Evolutionary conservation across 371 early-diverging fungal genomes (phyloP).

Genomic region (Syncephalastrum racemosum): DNA sequence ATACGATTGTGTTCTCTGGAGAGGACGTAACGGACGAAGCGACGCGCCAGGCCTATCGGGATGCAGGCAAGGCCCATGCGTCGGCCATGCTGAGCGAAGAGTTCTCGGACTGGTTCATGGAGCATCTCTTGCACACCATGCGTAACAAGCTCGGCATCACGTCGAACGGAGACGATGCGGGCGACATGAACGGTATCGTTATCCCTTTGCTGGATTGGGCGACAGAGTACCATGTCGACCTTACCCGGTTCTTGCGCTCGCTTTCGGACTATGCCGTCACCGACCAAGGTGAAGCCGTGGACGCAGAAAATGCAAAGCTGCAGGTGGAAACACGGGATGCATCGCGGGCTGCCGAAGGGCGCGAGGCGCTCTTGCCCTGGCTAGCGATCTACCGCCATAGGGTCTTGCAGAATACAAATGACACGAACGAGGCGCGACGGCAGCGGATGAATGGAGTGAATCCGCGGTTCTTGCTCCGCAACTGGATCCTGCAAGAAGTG

Average conservation of each 20-base stretch:
- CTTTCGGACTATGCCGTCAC: constrained; percentile 44
- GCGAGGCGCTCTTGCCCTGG: constrained; percentile 39
- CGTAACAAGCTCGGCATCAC: constrained; percentile 54
- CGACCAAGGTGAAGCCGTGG: constrained; percentile 37
- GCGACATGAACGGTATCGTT: constrained; percentile 59
- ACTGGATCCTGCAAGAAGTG: constrained; percentile 73
- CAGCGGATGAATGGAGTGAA: constrained; percentile 60
- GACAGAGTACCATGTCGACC: constrained; percentile 60
- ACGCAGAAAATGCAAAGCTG: constrained; percentile 35
- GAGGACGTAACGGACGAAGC: constrained; percentile 20
- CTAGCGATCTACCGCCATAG: constrained; percentile 52
- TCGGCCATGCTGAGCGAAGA: constrained; percentile 47
- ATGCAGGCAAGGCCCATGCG: constrained; percentile 46
- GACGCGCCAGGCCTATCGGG: constrained; percentile 23
- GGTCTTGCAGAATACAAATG: constrained; percentile 31
- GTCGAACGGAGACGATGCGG: constrained; percentile 7
- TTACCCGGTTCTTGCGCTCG: constrained; percentile 71
- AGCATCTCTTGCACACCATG: constrained; percentile 55
- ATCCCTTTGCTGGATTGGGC: constrained; percentile 73
- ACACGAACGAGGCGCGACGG: constrained; percentile 32
- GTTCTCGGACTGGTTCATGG: constrained; percentile 54
- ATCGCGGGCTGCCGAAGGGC: constrained; percentile 12
- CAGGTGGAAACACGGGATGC: constrained; percentile 35
- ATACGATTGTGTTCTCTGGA: constrained; percentile 36
- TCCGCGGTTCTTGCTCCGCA: constrained; percentile 71